phyloP scores from a whole-genome alignment of 495 filamentous ascomycete species.

The Penicillium flavigenum region DNA sequence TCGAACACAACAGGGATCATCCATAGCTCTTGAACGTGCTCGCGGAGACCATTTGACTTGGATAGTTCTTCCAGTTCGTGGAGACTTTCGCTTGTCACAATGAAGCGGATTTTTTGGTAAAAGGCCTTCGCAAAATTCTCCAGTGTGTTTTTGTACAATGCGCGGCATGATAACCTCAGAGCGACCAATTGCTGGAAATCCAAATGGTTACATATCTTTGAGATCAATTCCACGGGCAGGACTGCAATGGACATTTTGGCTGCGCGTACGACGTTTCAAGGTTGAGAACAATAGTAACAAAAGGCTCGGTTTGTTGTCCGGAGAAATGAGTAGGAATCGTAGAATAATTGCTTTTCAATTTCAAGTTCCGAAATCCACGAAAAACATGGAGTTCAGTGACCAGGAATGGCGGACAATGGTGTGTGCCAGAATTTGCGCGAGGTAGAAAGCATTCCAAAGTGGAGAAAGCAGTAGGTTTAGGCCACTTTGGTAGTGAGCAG shows the following conservation, averaged over 20 bases:
- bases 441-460: constrained; percentile 9
- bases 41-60: constrained; percentile 12
- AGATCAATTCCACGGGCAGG: constrained; percentile 21
- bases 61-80: constrained; percentile 17
- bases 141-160: constrained; percentile 16
- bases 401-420: constrained; percentile 6
- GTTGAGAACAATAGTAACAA: constrained; percentile 10
- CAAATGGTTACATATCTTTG: constrained; percentile 16
- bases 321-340: constrained; percentile 5
- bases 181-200: constrained; percentile 13
- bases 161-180: constrained; percentile 21
- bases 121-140: constrained; percentile 14
- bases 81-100: constrained; percentile 25
- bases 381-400: constrained; percentile 10
- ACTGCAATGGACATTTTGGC: constrained; percentile 15
- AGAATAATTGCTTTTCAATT: constrained; percentile 9
- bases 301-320: constrained; percentile 5
- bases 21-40: constrained; percentile 18
- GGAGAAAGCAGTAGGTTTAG: no score
- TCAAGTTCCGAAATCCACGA: constrained; percentile 7
- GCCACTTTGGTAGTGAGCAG: no score
- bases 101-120: constrained; percentile 19
- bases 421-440: constrained; percentile 10
- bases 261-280: constrained; percentile 6
- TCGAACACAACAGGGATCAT: constrained; percentile 19